A percentile compares a stretch with the other conserved stretches of the same genome.
These are phyloP conservation scores for Nakataea oryzae DNA, from an alignment of 2,329 filamentous ascomycete genomes.

Conservation along the genomic window DNA sequence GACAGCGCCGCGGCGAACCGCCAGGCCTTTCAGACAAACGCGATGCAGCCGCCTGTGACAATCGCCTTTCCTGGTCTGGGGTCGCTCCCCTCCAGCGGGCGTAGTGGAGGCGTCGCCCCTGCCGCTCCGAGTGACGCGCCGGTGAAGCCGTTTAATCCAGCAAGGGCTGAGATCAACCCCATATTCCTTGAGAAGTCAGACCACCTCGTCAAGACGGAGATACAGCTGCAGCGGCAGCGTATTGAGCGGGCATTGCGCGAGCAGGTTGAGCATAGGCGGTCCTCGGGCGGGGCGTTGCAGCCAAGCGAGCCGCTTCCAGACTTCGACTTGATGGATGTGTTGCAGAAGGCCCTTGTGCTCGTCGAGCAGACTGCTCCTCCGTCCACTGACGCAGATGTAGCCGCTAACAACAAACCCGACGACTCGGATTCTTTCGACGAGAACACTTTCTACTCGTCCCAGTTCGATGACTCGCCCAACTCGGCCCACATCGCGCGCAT, in stretches of 20 bases:
- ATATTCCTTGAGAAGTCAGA: slow-evolving; percentile 81
- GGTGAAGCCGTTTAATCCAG: slow-evolving; percentile 28
- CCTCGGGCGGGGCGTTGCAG: slow-evolving; percentile 29
- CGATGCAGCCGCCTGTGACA: slow-evolving; percentile 20
- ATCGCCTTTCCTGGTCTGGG: slow-evolving; percentile 10
- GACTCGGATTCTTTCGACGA: slow-evolving; percentile 79
- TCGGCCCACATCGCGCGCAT: slow-evolving; percentile 35
- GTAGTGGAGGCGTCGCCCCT: slow-evolving; percentile 7
- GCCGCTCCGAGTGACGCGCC: slow-evolving; percentile 18
- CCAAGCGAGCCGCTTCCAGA: slow-evolving; percentile 44
- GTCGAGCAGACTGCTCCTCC: slow-evolving; percentile 58
- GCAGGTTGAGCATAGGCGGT: slow-evolving; percentile 56
- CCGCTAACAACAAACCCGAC: slow-evolving; percentile 29
- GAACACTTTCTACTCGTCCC: slow-evolving; percentile 93
- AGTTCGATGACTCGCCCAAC: slow-evolving; percentile 70
- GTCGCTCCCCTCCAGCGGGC: slow-evolving; percentile 4
- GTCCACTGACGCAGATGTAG: slow-evolving; percentile 42
- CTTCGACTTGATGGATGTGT: slow-evolving; percentile 62
- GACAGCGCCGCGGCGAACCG: slow-evolving; percentile 16
- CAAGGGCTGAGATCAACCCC: slow-evolving; percentile 64
- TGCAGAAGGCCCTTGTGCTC: slow-evolving; percentile 59
- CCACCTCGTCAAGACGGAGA: slow-evolving; percentile 71
- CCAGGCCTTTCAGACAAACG: slow-evolving; percentile 24
- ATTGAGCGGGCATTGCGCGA: slow-evolving; percentile 71
- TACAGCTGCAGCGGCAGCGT: slow-evolving; percentile 68